Evolutionary conservation across 768 basidiomycete genomes (phyloP).

Genomic region (Mrakia frigida): DNA sequence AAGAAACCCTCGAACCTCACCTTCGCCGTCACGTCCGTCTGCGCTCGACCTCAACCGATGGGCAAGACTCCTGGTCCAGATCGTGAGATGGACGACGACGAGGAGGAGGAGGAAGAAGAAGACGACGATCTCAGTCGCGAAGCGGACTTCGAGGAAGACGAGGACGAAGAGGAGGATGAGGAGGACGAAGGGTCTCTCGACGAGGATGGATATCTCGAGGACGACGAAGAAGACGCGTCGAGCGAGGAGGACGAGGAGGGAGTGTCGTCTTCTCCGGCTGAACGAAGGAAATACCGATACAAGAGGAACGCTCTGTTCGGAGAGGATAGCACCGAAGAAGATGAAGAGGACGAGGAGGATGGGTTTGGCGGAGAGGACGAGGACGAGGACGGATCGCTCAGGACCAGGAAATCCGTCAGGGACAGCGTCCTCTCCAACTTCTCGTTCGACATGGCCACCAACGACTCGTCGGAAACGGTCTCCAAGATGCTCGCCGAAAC

Average conservation of each 20-base stretch:
- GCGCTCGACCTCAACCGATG: slow-evolving; percentile 3
- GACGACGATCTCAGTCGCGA: slow-evolving; percentile 26
- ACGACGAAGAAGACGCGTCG: slow-evolving; percentile 30
- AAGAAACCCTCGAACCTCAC: slow-evolving; percentile 46
- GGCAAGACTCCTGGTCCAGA: slow-evolving; percentile 22
- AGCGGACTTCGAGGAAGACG: slow-evolving; percentile 21
- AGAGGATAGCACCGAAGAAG: slow-evolving; percentile 24
- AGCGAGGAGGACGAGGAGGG: slow-evolving; percentile 30
- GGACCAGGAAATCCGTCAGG: slow-evolving; percentile 4
- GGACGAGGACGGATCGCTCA: slow-evolving; percentile 27
- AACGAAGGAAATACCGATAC: slow-evolving; percentile 26
- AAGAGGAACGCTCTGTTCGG: slow-evolving; percentile 22
- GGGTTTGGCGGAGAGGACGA: not conserved
- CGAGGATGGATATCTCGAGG: slow-evolving; percentile 30
- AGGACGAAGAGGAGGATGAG: slow-evolving; percentile 32
- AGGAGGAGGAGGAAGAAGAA: slow-evolving; percentile 28
- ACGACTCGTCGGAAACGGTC: not conserved
- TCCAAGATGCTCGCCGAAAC: not conserved
- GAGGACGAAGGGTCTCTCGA: slow-evolving; percentile 33
- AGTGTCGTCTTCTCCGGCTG: not conserved
- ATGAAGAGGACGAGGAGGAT: slow-evolving; percentile 10
- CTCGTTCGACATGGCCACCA: not conserved
- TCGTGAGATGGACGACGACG: slow-evolving; percentile 25
- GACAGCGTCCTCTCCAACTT: slow-evolving; percentile 24
- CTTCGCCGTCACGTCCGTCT: slow-evolving; percentile 26